These are phyloP conservation scores for Apiosordaria backusii DNA, from an alignment of 495 filamentous ascomycete genomes.

Conservation along the genomic window DNA sequence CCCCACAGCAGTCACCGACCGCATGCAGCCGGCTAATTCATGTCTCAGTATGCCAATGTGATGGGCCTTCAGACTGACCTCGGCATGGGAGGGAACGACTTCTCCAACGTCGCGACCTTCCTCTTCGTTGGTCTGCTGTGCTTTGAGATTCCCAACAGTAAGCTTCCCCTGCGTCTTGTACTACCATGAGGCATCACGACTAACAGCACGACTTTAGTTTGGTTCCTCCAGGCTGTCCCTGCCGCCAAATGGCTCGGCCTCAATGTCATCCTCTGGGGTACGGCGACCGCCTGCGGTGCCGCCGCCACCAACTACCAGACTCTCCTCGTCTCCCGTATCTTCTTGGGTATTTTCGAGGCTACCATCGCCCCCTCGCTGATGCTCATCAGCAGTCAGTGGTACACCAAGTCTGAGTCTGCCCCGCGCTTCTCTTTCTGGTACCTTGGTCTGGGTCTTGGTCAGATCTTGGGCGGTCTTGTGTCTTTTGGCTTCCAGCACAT, in stretches of 20 bases:
- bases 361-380: slow-evolving; percentile 59
- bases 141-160: slow-evolving; percentile 38
- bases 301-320: slow-evolving; percentile 35
- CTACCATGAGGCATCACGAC: background rate
- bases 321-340: slow-evolving; percentile 46
- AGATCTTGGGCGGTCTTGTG: slow-evolving; percentile 59
- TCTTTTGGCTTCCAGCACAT: slow-evolving; percentile 62
- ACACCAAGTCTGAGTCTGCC: slow-evolving; percentile 59
- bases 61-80: slow-evolving; percentile 37
- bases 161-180: slow-evolving; percentile 1
- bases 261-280: slow-evolving; percentile 53
- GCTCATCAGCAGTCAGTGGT: slow-evolving; percentile 54
- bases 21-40: slow-evolving; percentile 11
- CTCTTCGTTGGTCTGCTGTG: slow-evolving; percentile 33
- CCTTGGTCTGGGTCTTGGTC: slow-evolving; percentile 56
- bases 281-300: slow-evolving; percentile 38
- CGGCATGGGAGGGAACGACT: slow-evolving; percentile 35
- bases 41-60: slow-evolving; percentile 34
- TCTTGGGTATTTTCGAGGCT: slow-evolving; percentile 62
- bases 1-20: background rate
- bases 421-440: slow-evolving; percentile 65
- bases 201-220: slow-evolving; percentile 27
- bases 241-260: slow-evolving; percentile 54
- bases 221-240: slow-evolving; percentile 50
- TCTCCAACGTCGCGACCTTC: slow-evolving; percentile 36